Percentiles rank a stretch among this genome's conserved stretches.
These are phyloP conservation scores for Solanum virginianum DNA, from an alignment of 257 asterid species.

Conservation along the genomic window DNA sequence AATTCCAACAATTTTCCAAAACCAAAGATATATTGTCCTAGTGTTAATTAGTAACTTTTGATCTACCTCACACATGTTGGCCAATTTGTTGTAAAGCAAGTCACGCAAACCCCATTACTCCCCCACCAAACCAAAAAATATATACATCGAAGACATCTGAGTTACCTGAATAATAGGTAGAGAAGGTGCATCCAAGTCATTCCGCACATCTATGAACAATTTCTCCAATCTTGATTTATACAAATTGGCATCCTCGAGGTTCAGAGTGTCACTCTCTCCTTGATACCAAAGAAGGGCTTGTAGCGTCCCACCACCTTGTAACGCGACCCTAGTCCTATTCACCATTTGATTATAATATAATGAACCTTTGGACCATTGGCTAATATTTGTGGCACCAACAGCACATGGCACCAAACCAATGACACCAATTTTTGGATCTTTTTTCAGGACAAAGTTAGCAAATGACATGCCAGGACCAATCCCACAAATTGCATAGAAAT, in stretches of 20 bases:
- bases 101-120: neutral
- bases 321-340: neutral
- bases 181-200: neutral
- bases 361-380: neutral
- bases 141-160: no score
- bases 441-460: neutral
- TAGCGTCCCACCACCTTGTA: neutral
- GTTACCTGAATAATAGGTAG: neutral
- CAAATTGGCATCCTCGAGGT: neutral
- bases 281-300: neutral
- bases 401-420: slow-evolving; percentile 4
- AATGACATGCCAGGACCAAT: slow-evolving; percentile 2
- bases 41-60: neutral
- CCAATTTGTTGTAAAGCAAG: neutral
- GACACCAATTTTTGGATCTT: neutral
- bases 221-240: neutral
- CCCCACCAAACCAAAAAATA: neutral
- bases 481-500: neutral
- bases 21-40: neutral
- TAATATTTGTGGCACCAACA: neutral
- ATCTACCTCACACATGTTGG: neutral
- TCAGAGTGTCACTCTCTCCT: neutral
- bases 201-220: neutral
- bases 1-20: neutral
- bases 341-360: neutral